Base-by-base conservation (phyloP, 805 yeast genomes). In the Hanseniaspora jakobsenii region DNA sequence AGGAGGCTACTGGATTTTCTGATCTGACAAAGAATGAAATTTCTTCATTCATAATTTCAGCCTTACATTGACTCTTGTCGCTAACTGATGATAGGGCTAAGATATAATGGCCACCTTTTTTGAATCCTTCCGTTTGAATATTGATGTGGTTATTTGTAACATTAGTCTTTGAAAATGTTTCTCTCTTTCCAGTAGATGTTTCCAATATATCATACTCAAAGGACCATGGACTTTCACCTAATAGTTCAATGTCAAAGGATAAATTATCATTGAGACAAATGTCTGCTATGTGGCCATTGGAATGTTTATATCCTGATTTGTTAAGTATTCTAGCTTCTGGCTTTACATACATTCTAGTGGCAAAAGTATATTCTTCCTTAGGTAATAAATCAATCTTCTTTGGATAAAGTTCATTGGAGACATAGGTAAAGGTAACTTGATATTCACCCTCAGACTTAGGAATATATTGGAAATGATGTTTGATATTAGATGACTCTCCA, bases 401-500 rank as follows among this genome's bases (percentile, higher is more conserved):
- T 19, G 67, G 65, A 56, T 81, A 77, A 42, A 82, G 69, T 48
- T 73, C 71, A 55, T 85, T 94, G 29, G 72, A 70, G 22, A 86
- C 57, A 10, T 70, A 64, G 28, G 72, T 65, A 61, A 91, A 83
- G 23, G 74, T 76, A 45, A 89, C 78, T 24, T 77, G 77, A 57
- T 81, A 91, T 23, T 72, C 72, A 1, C 98, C 98, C 52, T 85
- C 94, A 2, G 70, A 65, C 2, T 75, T 70, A 3, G 99, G 97
- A 49, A 72, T 73, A 60, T 81, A 86, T 38, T 72, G 68, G 53
- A 81, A 75, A 49, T 74, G 71, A 47, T 67, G 67, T 49, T 77
- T 66, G 9, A 72, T 67, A 46, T 66, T 66, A 37, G 56, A 59
- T 1, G 70, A 67, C 2, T 55, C 52, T 16, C 66, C 50, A 39